Evolutionary conservation across 2,329 filamentous ascomycete genomes (phyloP), one percentile per base, ranked within the genome.

Genomic region (Exserohilum rostratum): DNA sequence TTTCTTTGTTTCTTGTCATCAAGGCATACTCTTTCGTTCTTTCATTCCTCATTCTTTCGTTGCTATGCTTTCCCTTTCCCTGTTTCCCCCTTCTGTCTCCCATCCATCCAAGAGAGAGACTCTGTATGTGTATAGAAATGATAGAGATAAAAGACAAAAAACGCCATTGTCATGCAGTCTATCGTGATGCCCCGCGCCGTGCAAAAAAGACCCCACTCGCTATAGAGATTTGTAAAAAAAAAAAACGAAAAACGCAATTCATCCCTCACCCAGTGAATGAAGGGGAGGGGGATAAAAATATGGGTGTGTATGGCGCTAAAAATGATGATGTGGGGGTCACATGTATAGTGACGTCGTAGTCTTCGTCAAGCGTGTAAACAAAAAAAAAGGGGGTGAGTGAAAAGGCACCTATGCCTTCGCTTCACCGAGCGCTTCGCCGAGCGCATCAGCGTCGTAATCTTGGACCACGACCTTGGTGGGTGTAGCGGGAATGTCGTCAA

Each of bases 391-490:
- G 3, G 17, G 5, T 6, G 3, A 37, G 17, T 11, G 15, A 22
- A 29, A 22, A 30, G 5, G 17, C n/a, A 46, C 25, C 27, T 13
- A 46, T 35, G 12, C 13, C 31, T 35, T 17, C 3, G 30, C 10
- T 12, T 50, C 51, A 17, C 58, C 65, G 39, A 77, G 55, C 20
- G 71, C 72, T 48, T 77, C 75, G 6, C 67, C 69, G 55, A 77
- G 53, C 1, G 74, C 75, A 17, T 75, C 73, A 6, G 66, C 67
- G 58, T 77, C 75, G 17, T 76, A 66, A 39, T 76, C 69, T 10
- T 67, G 62, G 1, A 74, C 71, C 1, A 71, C 66, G 3, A 76
- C 67, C 35, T 71, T 71, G 0, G 61, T 66, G 2, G 73, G 72
- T 13, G 72, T 68, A 31, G 67, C 64, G 2, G 69, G 71, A 3